phyloP scores from a whole-genome alignment of 371 early-diverging fungal genomes.

The Thermomucor indicae-seudaticae region DNA sequence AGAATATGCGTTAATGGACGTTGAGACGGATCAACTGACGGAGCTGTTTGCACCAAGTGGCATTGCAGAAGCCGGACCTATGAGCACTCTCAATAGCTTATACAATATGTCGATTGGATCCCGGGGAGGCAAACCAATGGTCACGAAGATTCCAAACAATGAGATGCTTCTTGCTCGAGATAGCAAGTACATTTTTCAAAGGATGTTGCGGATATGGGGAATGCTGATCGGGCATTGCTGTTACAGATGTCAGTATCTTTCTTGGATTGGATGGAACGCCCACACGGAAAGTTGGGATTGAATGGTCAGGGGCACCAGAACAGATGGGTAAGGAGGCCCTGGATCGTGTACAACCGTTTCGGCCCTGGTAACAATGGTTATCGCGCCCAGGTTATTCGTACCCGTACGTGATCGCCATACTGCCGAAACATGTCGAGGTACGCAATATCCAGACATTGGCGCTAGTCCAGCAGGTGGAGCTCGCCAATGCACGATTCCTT shows the following conservation, averaged over 20 bases:
- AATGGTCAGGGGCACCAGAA: conserved; percentile 74
- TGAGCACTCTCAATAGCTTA: conserved; percentile 40
- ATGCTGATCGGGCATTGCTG: background rate
- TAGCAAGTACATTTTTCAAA: conserved; percentile 36
- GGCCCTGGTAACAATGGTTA: background rate
- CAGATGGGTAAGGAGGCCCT: conserved; percentile 49
- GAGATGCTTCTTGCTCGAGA: conserved; percentile 74
- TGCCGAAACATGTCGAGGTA: conserved; percentile 75
- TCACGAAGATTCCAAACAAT: conserved; percentile 66
- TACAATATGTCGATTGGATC: conserved; percentile 58
- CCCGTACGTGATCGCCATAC: conserved; percentile 76
- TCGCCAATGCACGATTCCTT: conserved; percentile 57
- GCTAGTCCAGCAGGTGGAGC: conserved; percentile 74
- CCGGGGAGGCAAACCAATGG: conserved; percentile 62
- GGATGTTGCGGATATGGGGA: background rate
- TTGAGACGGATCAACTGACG: conserved; percentile 52
- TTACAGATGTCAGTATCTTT: conserved; percentile 65
- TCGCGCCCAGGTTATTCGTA: conserved; percentile 50
- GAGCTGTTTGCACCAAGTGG: conserved; percentile 42
- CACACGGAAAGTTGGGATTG: conserved; percentile 64
- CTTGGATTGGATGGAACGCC: conserved; percentile 65
- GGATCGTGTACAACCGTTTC: background rate
- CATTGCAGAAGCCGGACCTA: conserved; percentile 34
- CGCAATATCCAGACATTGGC: conserved; percentile 80
- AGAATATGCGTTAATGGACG: conserved; percentile 66